Evolutionary conservation across 768 basidiomycete genomes (phyloP), one percentile per base, ranked within the genome.

Genomic region (Asterophora parasitica): DNA sequence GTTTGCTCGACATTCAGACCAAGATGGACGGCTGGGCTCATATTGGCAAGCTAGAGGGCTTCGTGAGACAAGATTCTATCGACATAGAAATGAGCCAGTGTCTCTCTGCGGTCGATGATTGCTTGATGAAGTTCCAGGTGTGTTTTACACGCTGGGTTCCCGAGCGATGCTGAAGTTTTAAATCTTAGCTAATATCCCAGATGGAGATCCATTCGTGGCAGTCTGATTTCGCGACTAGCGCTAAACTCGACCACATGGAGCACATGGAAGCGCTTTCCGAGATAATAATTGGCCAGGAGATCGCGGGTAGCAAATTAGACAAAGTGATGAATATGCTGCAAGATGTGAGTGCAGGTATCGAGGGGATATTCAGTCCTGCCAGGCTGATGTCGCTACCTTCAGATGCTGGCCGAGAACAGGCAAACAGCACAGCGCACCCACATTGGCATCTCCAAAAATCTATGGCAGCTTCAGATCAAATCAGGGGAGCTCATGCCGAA

Each of bases 181-280:
- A 15, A 10, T n/a, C 7, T 12, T 46, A 79, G 79, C 52, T 82
- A 38, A 61, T 62, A 12, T 74, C 77, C 16, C 69, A 73, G 19
- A 54, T 73, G 4, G 75, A 74, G 34, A 67, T 75, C 13, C 72
- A 69, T 36, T 58, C 61, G 7, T 82, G 79, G 79, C 77, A 79
- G 52, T 52, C 59, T 6, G 69, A 73, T 26, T 71, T 77, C 51
- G 56, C 60, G 34, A 56, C 55, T 11, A 74, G 70, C 34, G 54
- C 56, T 7, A 61, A 67, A 48, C 64, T 58, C 10, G 79, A 81
- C 54, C 72, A 74, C 44, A 54, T 58, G 3, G 72, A 78, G 41
- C 55, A 78, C 15, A 35, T 74, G n/a, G 53, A 60, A 15, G 69
- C 66, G 44, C 64, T 81, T 3, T 68, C 72, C 23, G 70, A 73